phyloP scores from a whole-genome alignment of 169 alveolate species.

The Eimeria praecox region DNA sequence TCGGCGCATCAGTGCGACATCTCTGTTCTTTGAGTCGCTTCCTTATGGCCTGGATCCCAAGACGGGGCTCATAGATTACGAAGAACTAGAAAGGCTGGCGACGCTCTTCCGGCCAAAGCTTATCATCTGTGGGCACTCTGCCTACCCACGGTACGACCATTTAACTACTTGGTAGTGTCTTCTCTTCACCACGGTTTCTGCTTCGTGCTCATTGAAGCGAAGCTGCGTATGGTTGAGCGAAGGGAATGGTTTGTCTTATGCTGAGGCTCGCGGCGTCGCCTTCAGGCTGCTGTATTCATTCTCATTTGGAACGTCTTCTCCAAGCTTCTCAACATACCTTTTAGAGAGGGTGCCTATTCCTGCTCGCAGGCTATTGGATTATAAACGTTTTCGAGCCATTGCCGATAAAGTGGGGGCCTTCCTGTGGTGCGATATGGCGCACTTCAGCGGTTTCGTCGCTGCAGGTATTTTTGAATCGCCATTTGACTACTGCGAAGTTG shows the following conservation, averaged over 20 bases:
- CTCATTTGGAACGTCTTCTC: neutral
- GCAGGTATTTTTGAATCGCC: slow-evolving; percentile 95
- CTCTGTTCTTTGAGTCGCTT: slow-evolving; percentile 95
- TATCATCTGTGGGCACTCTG: slow-evolving; percentile 91
- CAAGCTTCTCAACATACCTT: neutral
- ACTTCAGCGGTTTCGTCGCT: slow-evolving; percentile 95
- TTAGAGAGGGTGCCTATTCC: neutral
- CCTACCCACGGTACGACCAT: slow-evolving; percentile 83
- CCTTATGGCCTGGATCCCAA: slow-evolving; percentile 94
- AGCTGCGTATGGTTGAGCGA: neutral
- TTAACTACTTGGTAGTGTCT: neutral
- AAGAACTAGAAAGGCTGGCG: slow-evolving; percentile 94
- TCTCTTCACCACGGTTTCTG: no score
- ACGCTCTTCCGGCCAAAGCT: slow-evolving; percentile 88
- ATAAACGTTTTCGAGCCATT: slow-evolving; percentile 88
- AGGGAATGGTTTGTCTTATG: neutral
- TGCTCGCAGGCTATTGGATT: slow-evolving; percentile 83
- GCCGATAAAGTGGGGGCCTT: slow-evolving; percentile 97
- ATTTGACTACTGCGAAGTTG: slow-evolving; percentile 93
- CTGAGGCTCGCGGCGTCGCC: neutral
- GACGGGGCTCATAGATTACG: slow-evolving; percentile 96
- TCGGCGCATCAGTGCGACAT: slow-evolving; percentile 96
- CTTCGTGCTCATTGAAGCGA: no score
- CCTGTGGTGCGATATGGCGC: slow-evolving; percentile 98
- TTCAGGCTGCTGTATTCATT: neutral